Percentiles rank a stretch among this genome's conserved stretches.
These are phyloP conservation scores for Rubia tinctorum DNA, from an alignment of 305 asterid species.

Conservation along the genomic window DNA sequence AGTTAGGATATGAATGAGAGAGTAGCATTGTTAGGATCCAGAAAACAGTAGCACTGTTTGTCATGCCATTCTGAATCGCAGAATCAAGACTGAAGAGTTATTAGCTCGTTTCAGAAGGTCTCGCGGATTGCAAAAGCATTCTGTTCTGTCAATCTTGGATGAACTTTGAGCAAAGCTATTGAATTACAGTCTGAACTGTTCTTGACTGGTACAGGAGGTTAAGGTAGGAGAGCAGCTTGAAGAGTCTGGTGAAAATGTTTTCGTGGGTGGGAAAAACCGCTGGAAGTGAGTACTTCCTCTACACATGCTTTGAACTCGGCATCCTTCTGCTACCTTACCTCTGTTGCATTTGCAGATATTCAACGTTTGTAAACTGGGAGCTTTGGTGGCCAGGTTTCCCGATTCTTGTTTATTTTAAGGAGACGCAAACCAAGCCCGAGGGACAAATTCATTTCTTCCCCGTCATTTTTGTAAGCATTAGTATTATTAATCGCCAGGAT, in stretches of 20 bases:
- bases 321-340: conserved; percentile 11
- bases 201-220: conserved; percentile 55
- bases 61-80: not conserved
- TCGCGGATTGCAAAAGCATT: no score
- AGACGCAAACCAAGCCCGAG: conserved; percentile 86
- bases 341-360: conserved; percentile 47
- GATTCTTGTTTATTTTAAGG: conserved; percentile 87
- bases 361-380: conserved; percentile 93
- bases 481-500: conserved; percentile 10
- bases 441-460: conserved; percentile 89
- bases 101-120: no score
- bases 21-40: not conserved
- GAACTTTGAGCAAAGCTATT: not conserved
- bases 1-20: not conserved
- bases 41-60: not conserved
- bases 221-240: conserved; percentile 76
- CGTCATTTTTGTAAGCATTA: conserved; percentile 63
- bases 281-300: conserved; percentile 72
- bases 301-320: conserved; percentile 8
- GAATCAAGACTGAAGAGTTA: not conserved
- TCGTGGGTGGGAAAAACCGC: conserved; percentile 91
- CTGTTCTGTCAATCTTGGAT: no score
- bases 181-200: conserved; percentile 12
- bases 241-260: conserved; percentile 87
- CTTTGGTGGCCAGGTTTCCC: conserved; percentile 98